Percentiles rank a stretch among this genome's conserved stretches.
Evolutionary conservation across 2,329 filamentous ascomycete species (phyloP).

Genomic region (Juglanconis oblonga): DNA sequence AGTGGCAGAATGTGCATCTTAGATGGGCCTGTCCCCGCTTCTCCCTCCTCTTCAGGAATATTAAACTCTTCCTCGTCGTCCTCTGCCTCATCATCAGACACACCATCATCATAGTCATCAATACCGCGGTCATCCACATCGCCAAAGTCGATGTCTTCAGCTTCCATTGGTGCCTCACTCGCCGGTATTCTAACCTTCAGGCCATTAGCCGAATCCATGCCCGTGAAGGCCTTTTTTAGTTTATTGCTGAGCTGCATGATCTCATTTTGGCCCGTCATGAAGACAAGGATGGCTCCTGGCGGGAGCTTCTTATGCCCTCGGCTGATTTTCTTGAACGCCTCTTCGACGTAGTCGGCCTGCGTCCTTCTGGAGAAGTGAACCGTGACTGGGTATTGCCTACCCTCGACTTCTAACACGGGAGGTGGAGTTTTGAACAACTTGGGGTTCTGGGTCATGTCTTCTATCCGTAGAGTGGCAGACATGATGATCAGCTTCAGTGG

Average conservation of each 20-base stretch:
- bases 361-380: slow-evolving; percentile 85
- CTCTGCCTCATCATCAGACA: slow-evolving; percentile 59
- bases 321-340: slow-evolving; percentile 82
- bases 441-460: slow-evolving; percentile 83
- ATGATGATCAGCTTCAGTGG: slow-evolving; percentile 95
- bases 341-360: slow-evolving; percentile 83
- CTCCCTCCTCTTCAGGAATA: slow-evolving; percentile 63
- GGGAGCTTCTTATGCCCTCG: slow-evolving; percentile 88
- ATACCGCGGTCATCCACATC: slow-evolving; percentile 58
- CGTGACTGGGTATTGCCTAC: slow-evolving; percentile 86
- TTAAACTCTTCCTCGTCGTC: slow-evolving; percentile 64
- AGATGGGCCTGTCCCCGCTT: slow-evolving; percentile 57
- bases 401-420: slow-evolving; percentile 84
- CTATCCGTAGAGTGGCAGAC: slow-evolving; percentile 90
- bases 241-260: slow-evolving; percentile 80
- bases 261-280: slow-evolving; percentile 90
- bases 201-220: slow-evolving; percentile 53
- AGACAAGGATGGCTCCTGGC: slow-evolving; percentile 86
- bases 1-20: slow-evolving; percentile 89
- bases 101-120: slow-evolving; percentile 58
- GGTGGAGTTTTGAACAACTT: slow-evolving; percentile 75
- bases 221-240: slow-evolving; percentile 65
- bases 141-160: slow-evolving; percentile 84
- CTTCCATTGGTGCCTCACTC: slow-evolving; percentile 74
- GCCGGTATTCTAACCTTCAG: slow-evolving; percentile 74